Conservation (phyloP, 176 grass and related monocot genomes). For the Zizania latifolia region DNA sequence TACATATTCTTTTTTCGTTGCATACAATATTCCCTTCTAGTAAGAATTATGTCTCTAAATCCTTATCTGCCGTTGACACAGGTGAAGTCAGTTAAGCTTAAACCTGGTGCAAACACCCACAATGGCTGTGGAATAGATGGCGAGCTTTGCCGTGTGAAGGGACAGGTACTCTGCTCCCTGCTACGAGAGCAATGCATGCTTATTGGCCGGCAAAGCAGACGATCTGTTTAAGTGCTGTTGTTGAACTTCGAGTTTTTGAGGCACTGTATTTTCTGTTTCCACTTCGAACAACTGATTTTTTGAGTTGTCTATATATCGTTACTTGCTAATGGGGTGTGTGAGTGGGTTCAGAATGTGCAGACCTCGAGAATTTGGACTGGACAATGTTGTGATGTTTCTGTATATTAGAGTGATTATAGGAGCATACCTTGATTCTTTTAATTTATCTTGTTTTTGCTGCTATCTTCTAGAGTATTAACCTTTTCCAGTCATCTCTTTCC, state of each 20-base stretch:
- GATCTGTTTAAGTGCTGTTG: constrained; percentile 41
- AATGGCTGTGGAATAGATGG: constrained; percentile 90
- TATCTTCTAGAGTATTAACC: constrained; percentile 8
- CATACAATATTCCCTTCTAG: background rate
- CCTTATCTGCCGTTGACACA: constrained; percentile 19
- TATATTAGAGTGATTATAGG: constrained; percentile 77
- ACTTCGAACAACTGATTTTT: constrained; percentile 54
- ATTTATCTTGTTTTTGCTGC: background rate
- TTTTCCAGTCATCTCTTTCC: background rate
- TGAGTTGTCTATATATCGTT: constrained; percentile 34
- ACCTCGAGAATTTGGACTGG: constrained; percentile 21
- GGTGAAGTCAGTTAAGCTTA: constrained; percentile 92
- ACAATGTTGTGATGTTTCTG: constrained; percentile 52
- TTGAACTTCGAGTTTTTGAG: constrained; percentile 15
- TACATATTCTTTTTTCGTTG: background rate
- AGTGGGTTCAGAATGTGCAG: constrained; percentile 19
- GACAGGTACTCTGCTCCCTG: constrained; percentile 72
- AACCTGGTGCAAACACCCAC: constrained; percentile 71
- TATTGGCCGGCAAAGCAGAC: constrained; percentile 59
- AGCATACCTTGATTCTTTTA: constrained; percentile 37
- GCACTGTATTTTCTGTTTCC: constrained; percentile 29
- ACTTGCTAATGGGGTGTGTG: constrained; percentile 19
- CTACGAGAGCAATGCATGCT: constrained; percentile 86
- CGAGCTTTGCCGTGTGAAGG: constrained; percentile 69
- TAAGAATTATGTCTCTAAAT: constrained; percentile 2